Evolutionary conservation across 495 filamentous ascomycete genomes (phyloP).

Genomic region (Trichocladium uniseriatum): DNA sequence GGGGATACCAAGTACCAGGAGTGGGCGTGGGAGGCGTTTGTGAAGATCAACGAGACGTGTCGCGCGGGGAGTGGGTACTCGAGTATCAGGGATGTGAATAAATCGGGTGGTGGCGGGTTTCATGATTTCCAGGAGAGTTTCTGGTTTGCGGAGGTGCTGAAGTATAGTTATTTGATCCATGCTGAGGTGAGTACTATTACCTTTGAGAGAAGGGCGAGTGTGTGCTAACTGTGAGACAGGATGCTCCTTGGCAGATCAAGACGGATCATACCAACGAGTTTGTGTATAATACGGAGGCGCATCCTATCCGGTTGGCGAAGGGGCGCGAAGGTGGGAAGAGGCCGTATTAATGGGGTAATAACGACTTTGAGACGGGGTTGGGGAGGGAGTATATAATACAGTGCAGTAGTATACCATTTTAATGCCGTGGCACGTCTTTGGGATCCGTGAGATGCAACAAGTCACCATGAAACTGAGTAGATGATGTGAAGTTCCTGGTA

Average conservation of each 20-base stretch:
- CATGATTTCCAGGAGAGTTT: constrained; percentile 78
- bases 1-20: constrained; percentile 63
- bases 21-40: constrained; percentile 80
- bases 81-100: constrained; percentile 58
- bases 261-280: constrained; percentile 49
- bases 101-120: constrained; percentile 48
- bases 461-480: no score
- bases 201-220: background rate
- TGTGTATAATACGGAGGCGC: constrained; percentile 81
- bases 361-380: no score
- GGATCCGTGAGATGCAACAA: no score
- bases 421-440: no score
- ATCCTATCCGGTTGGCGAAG: constrained; percentile 53
- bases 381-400: no score
- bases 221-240: constrained; percentile 21
- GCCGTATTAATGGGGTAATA: no score
- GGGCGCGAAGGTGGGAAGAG: background rate
- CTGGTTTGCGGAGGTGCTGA: constrained; percentile 82
- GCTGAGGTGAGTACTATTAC: constrained; percentile 18
- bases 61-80: constrained; percentile 58
- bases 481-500: no score
- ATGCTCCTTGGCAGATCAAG: constrained; percentile 58
- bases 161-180: constrained; percentile 67
- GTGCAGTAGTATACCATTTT: no score
- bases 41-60: constrained; percentile 57